Percentiles rank a stretch among this genome's conserved stretches.
These are phyloP conservation scores for Saksenaea vasiformis DNA, from an alignment of 371 early-diverging fungal genomes.

Conservation along the genomic window DNA sequence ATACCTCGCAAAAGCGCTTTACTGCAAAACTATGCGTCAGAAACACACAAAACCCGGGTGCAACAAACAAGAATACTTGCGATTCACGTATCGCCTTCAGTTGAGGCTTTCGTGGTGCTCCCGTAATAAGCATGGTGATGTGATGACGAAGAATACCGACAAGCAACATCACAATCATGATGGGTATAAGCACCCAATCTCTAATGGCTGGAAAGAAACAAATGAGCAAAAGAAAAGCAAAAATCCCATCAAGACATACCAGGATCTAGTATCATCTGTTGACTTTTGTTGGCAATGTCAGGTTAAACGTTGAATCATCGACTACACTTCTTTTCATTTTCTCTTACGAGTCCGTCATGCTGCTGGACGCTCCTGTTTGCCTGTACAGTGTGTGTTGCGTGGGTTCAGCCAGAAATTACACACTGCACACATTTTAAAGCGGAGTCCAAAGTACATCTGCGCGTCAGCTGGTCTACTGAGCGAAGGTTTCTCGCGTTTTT, in stretches of 20 bases:
- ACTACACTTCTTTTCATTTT: not conserved
- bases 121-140: constrained; percentile 83
- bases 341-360: constrained; percentile 19
- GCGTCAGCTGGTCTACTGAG: not conserved
- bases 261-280: constrained; percentile 71
- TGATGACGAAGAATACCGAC: constrained; percentile 88
- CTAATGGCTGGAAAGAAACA: constrained; percentile 66
- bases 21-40: constrained; percentile 18
- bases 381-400: not conserved
- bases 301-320: not conserved
- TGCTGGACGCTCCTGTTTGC: not conserved
- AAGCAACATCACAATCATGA: constrained; percentile 95
- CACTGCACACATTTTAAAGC: not conserved
- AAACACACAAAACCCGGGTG: not conserved
- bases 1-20: constrained; percentile 80
- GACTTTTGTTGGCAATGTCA: constrained; percentile 22
- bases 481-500: no score
- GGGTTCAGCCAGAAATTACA: not conserved
- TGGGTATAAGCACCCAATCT: constrained; percentile 95
- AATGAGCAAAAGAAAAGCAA: not conserved
- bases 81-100: constrained; percentile 78
- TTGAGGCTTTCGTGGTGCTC: constrained; percentile 75
- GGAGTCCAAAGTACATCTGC: not conserved
- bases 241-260: constrained; percentile 28
- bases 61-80: constrained; percentile 34